A percentile compares a stretch with the other conserved stretches of the same genome.
These are phyloP conservation scores for Juncus inflexus DNA, from an alignment of 176 grass and related monocot species.

Conservation along the genomic window DNA sequence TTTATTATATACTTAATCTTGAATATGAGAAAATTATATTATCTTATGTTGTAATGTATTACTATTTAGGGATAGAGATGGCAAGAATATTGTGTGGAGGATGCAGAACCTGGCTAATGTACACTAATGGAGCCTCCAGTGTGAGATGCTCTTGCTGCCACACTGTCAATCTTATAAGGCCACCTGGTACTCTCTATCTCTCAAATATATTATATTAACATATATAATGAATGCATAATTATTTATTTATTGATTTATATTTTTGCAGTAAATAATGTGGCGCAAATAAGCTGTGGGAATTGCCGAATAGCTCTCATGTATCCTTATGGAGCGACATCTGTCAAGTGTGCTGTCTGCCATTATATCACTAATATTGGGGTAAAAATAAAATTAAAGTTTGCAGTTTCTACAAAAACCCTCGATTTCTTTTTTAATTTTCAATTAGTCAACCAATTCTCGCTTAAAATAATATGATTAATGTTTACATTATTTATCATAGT, in stretches of 20 bases:
- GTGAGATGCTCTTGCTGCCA: slow-evolving; percentile 89
- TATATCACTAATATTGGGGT: slow-evolving; percentile 71
- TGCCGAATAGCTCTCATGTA: slow-evolving; percentile 84
- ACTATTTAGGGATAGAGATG: slow-evolving; percentile 66
- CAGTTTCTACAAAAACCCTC: slow-evolving; percentile 1
- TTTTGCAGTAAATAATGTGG: slow-evolving; percentile 59
- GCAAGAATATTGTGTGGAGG: slow-evolving; percentile 78
- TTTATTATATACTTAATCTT: not conserved
- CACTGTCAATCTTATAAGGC: slow-evolving; percentile 74
- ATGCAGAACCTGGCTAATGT: slow-evolving; percentile 88
- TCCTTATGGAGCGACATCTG: slow-evolving; percentile 80
- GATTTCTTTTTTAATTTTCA: not conserved
- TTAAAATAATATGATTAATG: not conserved
- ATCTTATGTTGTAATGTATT: not conserved
- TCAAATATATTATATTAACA: not conserved
- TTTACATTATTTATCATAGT: no score
- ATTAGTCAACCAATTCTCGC: not conserved
- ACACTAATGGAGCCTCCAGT: slow-evolving; percentile 55
- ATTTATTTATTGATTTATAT: slow-evolving; percentile 21
- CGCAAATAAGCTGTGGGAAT: slow-evolving; percentile 57
- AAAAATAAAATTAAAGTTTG: not conserved
- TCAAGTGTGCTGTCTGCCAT: slow-evolving; percentile 86
- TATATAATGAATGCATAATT: not conserved
- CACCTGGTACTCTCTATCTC: slow-evolving; percentile 39
- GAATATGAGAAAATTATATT: not conserved